These are phyloP conservation scores for Botryotinia calthae DNA, from an alignment of 2,329 filamentous ascomycete genomes.

Conservation along the genomic window DNA sequence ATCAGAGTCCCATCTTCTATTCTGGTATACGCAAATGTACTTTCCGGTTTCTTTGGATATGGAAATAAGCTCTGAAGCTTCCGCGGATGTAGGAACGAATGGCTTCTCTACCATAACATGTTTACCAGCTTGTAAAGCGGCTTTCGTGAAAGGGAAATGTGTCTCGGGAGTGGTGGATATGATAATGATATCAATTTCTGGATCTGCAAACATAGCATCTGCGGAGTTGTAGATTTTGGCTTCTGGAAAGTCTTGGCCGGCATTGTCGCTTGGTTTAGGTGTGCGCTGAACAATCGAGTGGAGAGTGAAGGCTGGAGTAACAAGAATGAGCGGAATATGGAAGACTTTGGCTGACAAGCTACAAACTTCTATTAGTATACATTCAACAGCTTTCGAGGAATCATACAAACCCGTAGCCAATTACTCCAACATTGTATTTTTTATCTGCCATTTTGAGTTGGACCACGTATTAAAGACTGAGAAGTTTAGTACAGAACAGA, in stretches of 20 bases:
- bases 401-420: conserved; percentile 50
- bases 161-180: conserved; percentile 70
- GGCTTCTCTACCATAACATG: conserved; percentile 82
- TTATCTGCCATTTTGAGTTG: conserved; percentile 7
- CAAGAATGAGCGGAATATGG: conserved; percentile 75
- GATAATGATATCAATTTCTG: conserved; percentile 65
- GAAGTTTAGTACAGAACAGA: not conserved
- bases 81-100: conserved; percentile 68
- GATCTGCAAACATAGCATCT: conserved; percentile 63
- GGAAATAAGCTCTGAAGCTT: conserved; percentile 60
- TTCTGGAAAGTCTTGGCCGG: conserved; percentile 63
- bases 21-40: conserved; percentile 48
- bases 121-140: conserved; percentile 67
- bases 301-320: conserved; percentile 62
- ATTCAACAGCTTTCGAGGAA: conserved; percentile 1
- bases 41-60: conserved; percentile 42
- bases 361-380: conserved; percentile 18
- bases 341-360: conserved; percentile 71
- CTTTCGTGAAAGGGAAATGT: conserved; percentile 64
- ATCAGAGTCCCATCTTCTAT: conserved; percentile 70
- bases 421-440: conserved; percentile 51
- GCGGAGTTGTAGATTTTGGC: conserved; percentile 62
- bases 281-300: conserved; percentile 74
- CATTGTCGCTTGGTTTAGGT: conserved; percentile 62
- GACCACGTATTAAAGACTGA: no score